phyloP scores from a whole-genome alignment of 805 yeast genomes.

The Yarrowia porcina region DNA sequence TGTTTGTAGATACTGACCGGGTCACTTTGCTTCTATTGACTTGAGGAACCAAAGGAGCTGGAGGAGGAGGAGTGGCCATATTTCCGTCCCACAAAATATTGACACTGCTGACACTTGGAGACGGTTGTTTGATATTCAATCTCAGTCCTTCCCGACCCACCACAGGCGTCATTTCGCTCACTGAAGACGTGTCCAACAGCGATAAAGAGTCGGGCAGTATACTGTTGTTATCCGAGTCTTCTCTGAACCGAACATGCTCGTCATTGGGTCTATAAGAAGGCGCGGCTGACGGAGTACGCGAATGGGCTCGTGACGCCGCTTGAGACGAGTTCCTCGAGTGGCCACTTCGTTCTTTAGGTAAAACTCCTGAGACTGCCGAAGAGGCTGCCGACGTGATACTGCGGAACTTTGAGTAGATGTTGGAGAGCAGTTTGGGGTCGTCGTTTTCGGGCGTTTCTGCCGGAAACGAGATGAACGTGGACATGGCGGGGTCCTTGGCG shows the following conservation, averaged over 20 bases:
- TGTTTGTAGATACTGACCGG: conserved; percentile 14
- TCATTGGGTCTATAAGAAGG: background rate
- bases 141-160: background rate
- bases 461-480: conserved; percentile 19
- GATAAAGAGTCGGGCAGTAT: conserved; percentile 15
- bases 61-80: conserved; percentile 14
- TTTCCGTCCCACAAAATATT: conserved; percentile 19
- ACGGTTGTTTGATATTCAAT: conserved; percentile 7
- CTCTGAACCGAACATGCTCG: conserved; percentile 1
- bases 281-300: background rate
- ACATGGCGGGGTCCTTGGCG: background rate
- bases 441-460: conserved; percentile 14
- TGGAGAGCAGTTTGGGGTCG: conserved; percentile 28
- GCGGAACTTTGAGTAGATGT: conserved; percentile 31
- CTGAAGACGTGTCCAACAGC: conserved; percentile 14
- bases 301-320: background rate
- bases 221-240: conserved; percentile 10
- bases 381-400: conserved; percentile 32
- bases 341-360: conserved; percentile 21
- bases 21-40: conserved; percentile 8
- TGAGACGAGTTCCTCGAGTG: background rate
- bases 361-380: conserved; percentile 30
- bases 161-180: conserved; percentile 19
- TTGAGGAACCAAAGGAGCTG: background rate
- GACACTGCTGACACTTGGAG: conserved; percentile 11